A percentile compares a stretch with the other conserved stretches of the same genome.
phyloP scores from a whole-genome alignment of 2,329 filamentous ascomycete genomes.

The Westerdykella aurantiaca region DNA sequence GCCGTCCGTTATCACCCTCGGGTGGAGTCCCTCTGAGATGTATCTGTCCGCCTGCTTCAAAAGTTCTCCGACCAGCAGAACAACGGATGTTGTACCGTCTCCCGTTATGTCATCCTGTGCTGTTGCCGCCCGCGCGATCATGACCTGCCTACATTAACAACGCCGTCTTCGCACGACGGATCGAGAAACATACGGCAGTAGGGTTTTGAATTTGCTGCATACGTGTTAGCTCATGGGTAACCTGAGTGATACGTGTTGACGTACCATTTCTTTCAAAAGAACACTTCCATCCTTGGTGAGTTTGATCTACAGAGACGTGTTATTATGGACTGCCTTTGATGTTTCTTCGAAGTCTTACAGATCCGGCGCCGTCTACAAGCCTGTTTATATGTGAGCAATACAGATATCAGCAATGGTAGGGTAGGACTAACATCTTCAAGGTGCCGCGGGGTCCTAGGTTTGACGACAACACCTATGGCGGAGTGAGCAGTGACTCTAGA shows the following conservation, averaged over 20 bases:
- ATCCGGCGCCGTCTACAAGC: constrained; percentile 59
- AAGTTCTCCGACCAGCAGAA: constrained; percentile 90
- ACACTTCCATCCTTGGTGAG: constrained; percentile 98
- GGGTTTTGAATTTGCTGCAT: constrained; percentile 89
- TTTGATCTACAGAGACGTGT: constrained; percentile 64
- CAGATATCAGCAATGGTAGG: constrained; percentile 33
- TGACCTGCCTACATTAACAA: constrained; percentile 42
- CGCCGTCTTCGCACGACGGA: background rate
- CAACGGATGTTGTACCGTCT: constrained; percentile 94
- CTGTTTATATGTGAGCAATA: constrained; percentile 35
- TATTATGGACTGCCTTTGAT: no score
- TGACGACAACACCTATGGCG: constrained; percentile 76
- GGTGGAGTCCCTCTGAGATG: constrained; percentile 94
- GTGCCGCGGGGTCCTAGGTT: constrained; percentile 92
- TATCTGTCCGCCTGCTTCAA: constrained; percentile 96
- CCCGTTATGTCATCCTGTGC: constrained; percentile 98
- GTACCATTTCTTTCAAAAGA: constrained; percentile 59
- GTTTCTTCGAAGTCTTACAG: constrained; percentile 38
- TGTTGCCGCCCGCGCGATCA: constrained; percentile 77
- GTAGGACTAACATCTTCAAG: constrained; percentile 76
- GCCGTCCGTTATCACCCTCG: constrained; percentile 91
- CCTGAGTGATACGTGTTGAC: constrained; percentile 12
- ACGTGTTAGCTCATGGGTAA: constrained; percentile 25
- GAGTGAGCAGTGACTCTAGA: constrained; percentile 35
- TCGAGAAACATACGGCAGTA: constrained; percentile 63